Conservation (phyloP, 345 rosid species). For the Anacardium occidentale region DNA sequence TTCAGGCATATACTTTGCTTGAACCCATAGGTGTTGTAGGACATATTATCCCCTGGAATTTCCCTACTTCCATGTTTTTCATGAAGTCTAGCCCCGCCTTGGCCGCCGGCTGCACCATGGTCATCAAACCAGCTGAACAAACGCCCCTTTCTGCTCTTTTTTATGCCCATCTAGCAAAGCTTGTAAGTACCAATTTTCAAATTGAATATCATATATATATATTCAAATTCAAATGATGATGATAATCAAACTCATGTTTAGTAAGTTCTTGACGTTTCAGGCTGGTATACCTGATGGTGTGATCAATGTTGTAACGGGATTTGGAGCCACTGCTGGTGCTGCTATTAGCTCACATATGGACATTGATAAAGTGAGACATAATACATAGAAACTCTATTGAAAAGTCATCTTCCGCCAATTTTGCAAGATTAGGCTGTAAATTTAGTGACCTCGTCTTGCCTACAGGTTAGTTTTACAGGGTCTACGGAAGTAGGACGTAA, state of each 20-base stretch:
- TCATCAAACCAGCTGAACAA: constrained; percentile 89
- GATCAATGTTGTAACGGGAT: constrained; percentile 73
- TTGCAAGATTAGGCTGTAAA: neutral
- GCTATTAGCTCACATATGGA: constrained; percentile 81
- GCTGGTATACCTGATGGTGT: constrained; percentile 92
- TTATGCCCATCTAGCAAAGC: constrained; percentile 60
- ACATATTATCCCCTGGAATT: constrained; percentile 87
- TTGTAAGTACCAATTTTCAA: constrained; percentile 20
- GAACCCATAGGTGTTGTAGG: constrained; percentile 90
- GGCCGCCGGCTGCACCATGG: constrained; percentile 88
- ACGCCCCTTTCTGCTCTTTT: constrained; percentile 85
- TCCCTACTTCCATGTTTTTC: constrained; percentile 62
- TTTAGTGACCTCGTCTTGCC: neutral
- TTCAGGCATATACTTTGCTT: constrained; percentile 67
- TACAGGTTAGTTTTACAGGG: constrained; percentile 80
- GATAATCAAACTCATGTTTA: neutral
- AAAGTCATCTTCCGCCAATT: too few relatives aligned
- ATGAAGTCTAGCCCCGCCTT: constrained; percentile 67
- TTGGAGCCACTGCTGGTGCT: constrained; percentile 77
- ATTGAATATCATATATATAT: neutral
- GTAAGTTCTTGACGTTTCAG: constrained; percentile 24
- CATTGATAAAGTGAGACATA: constrained; percentile 56
- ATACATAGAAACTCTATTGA: neutral
- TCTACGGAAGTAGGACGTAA: constrained; percentile 75
- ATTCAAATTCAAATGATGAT: neutral